phyloP scores from a whole-genome alignment of 306 rosid species.

The Vigna hirtella region DNA sequence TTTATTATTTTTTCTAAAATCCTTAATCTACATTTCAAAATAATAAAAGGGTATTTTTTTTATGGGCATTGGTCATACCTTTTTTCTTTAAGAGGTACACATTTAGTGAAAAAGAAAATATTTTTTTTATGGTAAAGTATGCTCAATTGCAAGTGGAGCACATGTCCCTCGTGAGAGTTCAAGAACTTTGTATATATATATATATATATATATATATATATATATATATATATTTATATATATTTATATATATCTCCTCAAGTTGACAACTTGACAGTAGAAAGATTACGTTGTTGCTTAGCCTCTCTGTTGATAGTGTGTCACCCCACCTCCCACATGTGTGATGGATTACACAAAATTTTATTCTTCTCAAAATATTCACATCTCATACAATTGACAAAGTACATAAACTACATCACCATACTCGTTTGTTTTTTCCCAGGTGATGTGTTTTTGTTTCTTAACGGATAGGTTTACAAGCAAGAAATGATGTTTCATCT shows the following conservation, averaged over 20 bases:
- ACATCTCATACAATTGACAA: not conserved
- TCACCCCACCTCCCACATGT: not conserved
- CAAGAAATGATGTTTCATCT: not conserved
- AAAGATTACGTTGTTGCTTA: too few species aligned
- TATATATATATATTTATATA: too few species aligned
- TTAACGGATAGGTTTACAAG: not conserved
- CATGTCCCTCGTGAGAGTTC: not conserved
- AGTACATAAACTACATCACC: not conserved
- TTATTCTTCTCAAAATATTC: not conserved
- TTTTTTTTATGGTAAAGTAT: not conserved
- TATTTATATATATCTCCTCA: too few species aligned
- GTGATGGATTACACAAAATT: conserved; percentile 11
- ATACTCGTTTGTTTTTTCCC: too few species aligned
- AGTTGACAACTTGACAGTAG: conserved; percentile 1
- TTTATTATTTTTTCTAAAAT: too few species aligned
- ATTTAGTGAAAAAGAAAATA: too few species aligned
- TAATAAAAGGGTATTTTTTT: too few species aligned
- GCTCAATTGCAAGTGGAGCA: not conserved
- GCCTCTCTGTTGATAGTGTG: not conserved
- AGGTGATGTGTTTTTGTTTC: too few species aligned
- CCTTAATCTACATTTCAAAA: too few species aligned
- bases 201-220: too few species aligned
- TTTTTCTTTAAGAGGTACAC: too few species aligned
- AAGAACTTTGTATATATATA: not conserved
- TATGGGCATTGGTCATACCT: too few species aligned